Percentiles rank a stretch among this genome's conserved stretches.
Evolutionary conservation across 306 rosid genomes (phyloP).

Genomic region (Cucumis hystrix): DNA sequence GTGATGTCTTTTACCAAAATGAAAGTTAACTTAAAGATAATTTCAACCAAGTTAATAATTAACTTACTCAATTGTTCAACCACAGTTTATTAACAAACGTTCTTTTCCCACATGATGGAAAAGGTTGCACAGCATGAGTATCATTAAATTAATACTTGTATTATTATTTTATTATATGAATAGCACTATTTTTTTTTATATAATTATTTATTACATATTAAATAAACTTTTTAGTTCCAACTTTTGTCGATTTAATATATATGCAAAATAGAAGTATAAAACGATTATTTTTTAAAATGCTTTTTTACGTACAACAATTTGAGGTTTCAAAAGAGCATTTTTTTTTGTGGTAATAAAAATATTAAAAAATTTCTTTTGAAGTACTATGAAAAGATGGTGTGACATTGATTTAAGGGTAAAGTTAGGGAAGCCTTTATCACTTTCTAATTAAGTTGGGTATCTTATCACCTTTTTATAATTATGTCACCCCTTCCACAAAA

Average conservation of each 20-base stretch:
- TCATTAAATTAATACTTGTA: no score
- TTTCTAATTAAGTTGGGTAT: not conserved
- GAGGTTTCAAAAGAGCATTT: not conserved
- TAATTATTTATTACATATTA: not conserved
- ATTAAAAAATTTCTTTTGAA: not conserved
- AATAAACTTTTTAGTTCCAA: not conserved
- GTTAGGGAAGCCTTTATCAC: not conserved
- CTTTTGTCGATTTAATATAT: not conserved
- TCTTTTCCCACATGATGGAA: no score
- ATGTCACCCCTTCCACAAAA: no score
- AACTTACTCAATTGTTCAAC: no score
- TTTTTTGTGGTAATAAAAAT: not conserved
- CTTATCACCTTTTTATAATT: not conserved
- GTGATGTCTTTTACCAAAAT: not conserved
- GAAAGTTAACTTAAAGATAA: no score
- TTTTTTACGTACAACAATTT: not conserved
- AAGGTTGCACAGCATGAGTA: no score
- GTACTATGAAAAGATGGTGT: not conserved
- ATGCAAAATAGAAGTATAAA: not conserved
- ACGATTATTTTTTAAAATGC: not conserved
- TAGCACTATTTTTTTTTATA: not conserved
- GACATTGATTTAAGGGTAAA: not conserved
- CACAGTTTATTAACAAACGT: no score
- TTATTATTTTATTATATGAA: not conserved
- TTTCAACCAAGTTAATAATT: no score